Percentiles rank a stretch among this genome's conserved stretches.
Evolutionary conservation across 495 filamentous ascomycete species (phyloP).

Genomic region (Lasiosphaeria ovina): DNA sequence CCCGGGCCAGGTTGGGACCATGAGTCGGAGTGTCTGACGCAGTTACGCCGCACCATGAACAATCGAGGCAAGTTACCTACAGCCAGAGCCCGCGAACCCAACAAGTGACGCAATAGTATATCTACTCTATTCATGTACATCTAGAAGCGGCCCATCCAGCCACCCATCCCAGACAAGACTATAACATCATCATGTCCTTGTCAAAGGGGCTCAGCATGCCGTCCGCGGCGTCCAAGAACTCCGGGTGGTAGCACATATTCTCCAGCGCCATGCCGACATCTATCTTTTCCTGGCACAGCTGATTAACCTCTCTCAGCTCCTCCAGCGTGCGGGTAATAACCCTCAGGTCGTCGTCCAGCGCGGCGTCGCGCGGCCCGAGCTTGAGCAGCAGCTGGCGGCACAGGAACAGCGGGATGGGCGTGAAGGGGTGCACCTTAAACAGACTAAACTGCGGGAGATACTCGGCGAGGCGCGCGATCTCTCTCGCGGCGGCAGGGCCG

Average conservation of each 20-base stretch:
- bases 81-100: too few species aligned
- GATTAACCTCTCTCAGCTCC: background rate
- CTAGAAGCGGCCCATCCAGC: too few species aligned
- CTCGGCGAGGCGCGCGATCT: background rate
- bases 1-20: too few species aligned
- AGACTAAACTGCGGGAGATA: background rate
- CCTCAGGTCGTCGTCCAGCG: background rate
- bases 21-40: too few species aligned
- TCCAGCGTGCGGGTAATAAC: background rate
- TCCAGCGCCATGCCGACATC: background rate
- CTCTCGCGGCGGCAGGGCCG: background rate
- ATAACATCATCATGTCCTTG: background rate
- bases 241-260: background rate
- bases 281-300: background rate
- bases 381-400: background rate
- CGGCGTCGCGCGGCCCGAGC: background rate
- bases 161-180: background rate
- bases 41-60: too few species aligned
- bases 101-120: too few species aligned
- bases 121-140: too few species aligned
- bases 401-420: background rate
- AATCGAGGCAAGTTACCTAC: too few species aligned
- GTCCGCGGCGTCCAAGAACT: background rate
- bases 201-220: background rate
- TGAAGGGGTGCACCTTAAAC: slow-evolving; percentile 1